phyloP scores from a whole-genome alignment of 176 grass and related monocot species.

The Puya raimondii region DNA sequence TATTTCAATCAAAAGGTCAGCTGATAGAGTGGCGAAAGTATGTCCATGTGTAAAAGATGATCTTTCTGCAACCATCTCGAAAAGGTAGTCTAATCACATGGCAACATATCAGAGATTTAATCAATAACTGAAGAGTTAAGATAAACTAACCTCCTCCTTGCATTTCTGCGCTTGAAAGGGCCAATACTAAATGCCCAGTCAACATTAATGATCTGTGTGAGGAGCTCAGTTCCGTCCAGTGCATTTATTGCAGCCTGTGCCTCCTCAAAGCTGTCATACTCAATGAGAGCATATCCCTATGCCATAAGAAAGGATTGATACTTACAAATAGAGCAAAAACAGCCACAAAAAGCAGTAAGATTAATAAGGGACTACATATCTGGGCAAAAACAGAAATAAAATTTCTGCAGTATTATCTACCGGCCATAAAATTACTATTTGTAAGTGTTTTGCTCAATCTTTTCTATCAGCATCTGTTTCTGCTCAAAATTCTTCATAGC shows the following conservation, averaged over 20 bases:
- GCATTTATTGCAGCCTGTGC: conserved; percentile 51
- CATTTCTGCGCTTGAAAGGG: conserved; percentile 36
- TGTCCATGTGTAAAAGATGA: too few relatives aligned
- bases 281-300: conserved; percentile 57
- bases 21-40: too few relatives aligned
- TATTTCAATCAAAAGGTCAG: too few relatives aligned
- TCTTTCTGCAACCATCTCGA: too few relatives aligned
- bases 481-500: too few relatives aligned
- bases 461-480: too few relatives aligned
- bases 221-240: conserved; percentile 49
- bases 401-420: too few relatives aligned
- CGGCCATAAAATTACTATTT: too few relatives aligned
- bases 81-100: not conserved
- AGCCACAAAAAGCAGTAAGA: too few relatives aligned
- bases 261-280: conserved; percentile 56
- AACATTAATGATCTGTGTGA: conserved; percentile 35
- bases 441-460: too few relatives aligned
- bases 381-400: too few relatives aligned
- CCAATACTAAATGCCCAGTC: conserved; percentile 73
- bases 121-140: not conserved
- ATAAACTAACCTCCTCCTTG: conserved; percentile 31
- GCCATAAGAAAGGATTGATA: not conserved
- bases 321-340: not conserved
- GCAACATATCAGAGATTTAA: not conserved
- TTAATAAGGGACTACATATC: too few relatives aligned